phyloP scores from a whole-genome alignment of 768 basidiomycete species.

The Pleurotus salmoneostramineus region DNA sequence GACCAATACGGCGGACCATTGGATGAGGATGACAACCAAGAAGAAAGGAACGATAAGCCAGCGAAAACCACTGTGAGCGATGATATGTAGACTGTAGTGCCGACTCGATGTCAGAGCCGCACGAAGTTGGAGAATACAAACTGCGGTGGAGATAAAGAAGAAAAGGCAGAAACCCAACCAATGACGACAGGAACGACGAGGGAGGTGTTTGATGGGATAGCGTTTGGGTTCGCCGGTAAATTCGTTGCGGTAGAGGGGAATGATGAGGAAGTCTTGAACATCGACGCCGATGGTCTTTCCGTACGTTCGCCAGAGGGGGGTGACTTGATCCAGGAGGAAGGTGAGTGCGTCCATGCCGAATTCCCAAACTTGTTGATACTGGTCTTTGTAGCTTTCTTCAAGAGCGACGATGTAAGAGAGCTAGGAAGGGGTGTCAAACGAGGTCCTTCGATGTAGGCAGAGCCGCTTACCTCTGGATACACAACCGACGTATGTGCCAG shows the following conservation, averaged over 20 bases:
- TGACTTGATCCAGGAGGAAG: constrained; percentile 69
- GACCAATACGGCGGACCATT: constrained; percentile 62
- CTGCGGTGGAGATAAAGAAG: constrained; percentile 38
- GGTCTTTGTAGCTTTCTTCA: constrained; percentile 77
- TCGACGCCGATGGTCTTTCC: constrained; percentile 82
- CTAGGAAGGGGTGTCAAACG: constrained; percentile 26
- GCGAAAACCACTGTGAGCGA: constrained; percentile 57
- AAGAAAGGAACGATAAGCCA: constrained; percentile 64
- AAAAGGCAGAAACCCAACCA: constrained; percentile 62
- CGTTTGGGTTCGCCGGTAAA: constrained; percentile 75
- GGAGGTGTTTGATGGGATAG: constrained; percentile 56
- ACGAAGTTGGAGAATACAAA: constrained; percentile 53
- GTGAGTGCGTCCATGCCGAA: constrained; percentile 76
- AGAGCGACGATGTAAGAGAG: constrained; percentile 66
- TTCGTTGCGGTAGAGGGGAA: constrained; percentile 80
- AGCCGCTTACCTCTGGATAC: constrained; percentile 64
- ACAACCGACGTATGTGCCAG: constrained; percentile 67
- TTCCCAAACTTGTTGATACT: constrained; percentile 81
- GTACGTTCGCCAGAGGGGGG: constrained; percentile 79
- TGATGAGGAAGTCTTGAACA: constrained; percentile 75
- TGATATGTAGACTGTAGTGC: constrained; percentile 53
- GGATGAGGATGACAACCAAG: constrained; percentile 58
- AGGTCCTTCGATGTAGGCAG: not conserved
- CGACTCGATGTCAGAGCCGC: constrained; percentile 52
- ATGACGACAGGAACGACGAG: constrained; percentile 61